Base-by-base conservation (phyloP, 495 filamentous ascomycete species). In the Chaetomium fimeti region DNA sequence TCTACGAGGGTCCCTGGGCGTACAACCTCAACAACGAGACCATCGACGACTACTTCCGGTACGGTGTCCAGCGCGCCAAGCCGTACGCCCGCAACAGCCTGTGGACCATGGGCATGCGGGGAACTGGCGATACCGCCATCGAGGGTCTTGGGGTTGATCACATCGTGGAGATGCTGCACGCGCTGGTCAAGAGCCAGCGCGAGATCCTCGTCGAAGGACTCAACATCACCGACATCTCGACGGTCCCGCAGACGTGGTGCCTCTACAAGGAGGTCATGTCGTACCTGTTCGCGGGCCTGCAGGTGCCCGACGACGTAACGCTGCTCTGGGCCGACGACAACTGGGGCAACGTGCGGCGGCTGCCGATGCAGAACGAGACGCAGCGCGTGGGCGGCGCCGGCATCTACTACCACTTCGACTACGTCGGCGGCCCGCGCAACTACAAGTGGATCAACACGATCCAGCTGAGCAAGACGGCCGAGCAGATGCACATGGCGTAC, bases 391-490 rank as follows among this genome's bases (percentile, higher is more conserved):
- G 85, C 27, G 87, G 89, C 13, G 87, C 89, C 22, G 88, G 89
- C n/a, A 83, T 91, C 12, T 91, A 91, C 70, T 91, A 91, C 66
- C 88, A 91, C 71, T 86, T 90, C 63, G 88, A 92, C 69, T 91
- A 87, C 67, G 87, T 88, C 29, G 87, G 87, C 18, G 84, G 83
- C 60, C 79, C 85, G 32, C 78, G 85, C 32, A 76, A 85, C 71
- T 88, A 87, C 73, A 89, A 88, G 71, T 90, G 87, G 87, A 87
- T 90, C 67, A 89, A 89, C 72, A 89, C 86, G 0, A 84, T 88
- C 64, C 83, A 88, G 68, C 79, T 88, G 6, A 75, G 83, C 70
- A 87, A 88, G 75, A 88, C 85, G 6, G 79, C 79, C 56, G 85
- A 89, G 72, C 85, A 80, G 72, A 87, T 90, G 82, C 76, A 83